A percentile compares a stretch with the other conserved stretches of the same genome.
Conservation (phyloP, 192 early-diverging fungal genomes). For the Coemansia sp. region DNA sequence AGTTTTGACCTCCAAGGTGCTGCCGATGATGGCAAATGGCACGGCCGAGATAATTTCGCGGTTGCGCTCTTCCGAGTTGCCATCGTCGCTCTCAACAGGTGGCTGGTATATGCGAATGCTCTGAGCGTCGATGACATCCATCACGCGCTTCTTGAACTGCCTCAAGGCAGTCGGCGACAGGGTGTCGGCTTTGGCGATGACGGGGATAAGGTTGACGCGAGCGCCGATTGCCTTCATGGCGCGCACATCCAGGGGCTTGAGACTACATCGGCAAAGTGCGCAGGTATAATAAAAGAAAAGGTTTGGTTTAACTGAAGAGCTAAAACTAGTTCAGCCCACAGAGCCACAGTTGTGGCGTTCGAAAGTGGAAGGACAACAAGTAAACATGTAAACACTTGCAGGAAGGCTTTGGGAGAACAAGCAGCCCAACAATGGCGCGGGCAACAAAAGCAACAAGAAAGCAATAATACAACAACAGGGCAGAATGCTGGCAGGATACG, state of each 20-base stretch:
- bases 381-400: slow-evolving; percentile 12
- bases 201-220: slow-evolving; percentile 96
- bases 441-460: slow-evolving; percentile 1
- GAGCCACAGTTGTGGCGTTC: slow-evolving; percentile 9
- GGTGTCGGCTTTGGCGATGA: slow-evolving; percentile 98
- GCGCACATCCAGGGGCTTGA: slow-evolving; percentile 90
- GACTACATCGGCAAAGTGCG: slow-evolving; percentile 22
- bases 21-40: slow-evolving; percentile 96
- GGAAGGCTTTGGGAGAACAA: slow-evolving; percentile 5
- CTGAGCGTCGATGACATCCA: slow-evolving; percentile 89
- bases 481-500: not conserved
- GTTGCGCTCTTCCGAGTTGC: slow-evolving; percentile 73
- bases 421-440: slow-evolving; percentile 1
- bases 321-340: not conserved
- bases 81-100: slow-evolving; percentile 88
- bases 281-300: not conserved
- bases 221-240: slow-evolving; percentile 97
- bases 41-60: slow-evolving; percentile 83
- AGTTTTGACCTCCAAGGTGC: slow-evolving; percentile 79
- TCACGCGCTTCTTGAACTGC: slow-evolving; percentile 93
- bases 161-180: slow-evolving; percentile 87
- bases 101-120: slow-evolving; percentile 90
- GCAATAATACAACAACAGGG: not conserved
- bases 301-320: not conserved
- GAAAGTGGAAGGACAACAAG: not conserved